phyloP scores from a whole-genome alignment of 805 yeast genomes.

The Lachancea sp. region DNA sequence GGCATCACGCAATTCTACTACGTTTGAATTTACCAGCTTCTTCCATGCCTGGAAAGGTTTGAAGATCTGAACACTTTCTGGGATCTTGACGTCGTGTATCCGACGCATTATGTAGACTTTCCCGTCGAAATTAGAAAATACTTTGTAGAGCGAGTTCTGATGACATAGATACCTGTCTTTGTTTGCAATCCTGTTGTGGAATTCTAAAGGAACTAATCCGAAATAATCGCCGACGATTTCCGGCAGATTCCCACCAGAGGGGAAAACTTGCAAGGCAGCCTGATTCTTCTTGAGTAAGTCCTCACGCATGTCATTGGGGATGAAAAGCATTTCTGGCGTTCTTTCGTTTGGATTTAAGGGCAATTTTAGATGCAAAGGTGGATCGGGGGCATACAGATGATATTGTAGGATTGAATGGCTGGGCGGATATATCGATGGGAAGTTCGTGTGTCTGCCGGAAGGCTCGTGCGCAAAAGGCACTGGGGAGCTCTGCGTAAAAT shows the following conservation, averaged over 20 bases:
- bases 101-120: constrained; percentile 69
- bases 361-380: constrained; percentile 63
- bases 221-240: constrained; percentile 77
- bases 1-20: constrained; percentile 68
- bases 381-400: constrained; percentile 84
- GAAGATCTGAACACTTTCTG: constrained; percentile 53
- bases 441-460: constrained; percentile 16
- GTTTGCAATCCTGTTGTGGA: constrained; percentile 34
- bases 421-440: constrained; percentile 35
- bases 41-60: constrained; percentile 61
- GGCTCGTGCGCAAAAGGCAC: constrained; percentile 6
- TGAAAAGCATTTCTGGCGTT: constrained; percentile 60
- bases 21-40: constrained; percentile 41
- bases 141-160: constrained; percentile 66
- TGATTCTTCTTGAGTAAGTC: constrained; percentile 66
- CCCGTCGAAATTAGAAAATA: constrained; percentile 73
- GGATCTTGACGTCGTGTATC: constrained; percentile 51
- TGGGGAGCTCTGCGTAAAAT: constrained; percentile 5
- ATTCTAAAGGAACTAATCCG: constrained; percentile 76
- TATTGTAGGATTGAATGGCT: constrained; percentile 50
- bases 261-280: constrained; percentile 65
- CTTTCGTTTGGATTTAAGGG: constrained; percentile 67
- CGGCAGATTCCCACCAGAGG: constrained; percentile 44
- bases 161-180: constrained; percentile 41
- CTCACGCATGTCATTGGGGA: constrained; percentile 68